These are phyloP conservation scores for Fonsecaea erecta DNA, from an alignment of 2,329 filamentous ascomycete genomes.

Conservation along the genomic window DNA sequence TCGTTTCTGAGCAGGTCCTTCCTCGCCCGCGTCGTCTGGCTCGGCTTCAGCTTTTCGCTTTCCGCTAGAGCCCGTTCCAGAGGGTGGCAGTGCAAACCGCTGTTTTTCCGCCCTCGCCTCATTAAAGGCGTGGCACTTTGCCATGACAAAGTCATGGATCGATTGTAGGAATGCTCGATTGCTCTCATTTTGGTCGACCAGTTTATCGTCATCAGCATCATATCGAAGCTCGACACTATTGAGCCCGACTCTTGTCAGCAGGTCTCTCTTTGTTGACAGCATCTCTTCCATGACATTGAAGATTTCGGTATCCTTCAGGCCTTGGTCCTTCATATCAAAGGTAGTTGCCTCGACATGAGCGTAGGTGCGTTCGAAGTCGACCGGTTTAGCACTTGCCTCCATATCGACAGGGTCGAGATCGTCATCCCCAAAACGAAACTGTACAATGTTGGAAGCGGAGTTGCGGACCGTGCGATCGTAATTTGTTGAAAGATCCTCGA, in stretches of 20 bases:
- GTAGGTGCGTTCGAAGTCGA: constrained; percentile 90
- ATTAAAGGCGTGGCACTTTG: constrained; percentile 65
- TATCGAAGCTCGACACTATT: constrained; percentile 68
- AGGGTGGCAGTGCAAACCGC: constrained; percentile 25
- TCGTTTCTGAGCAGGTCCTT: constrained; percentile 37
- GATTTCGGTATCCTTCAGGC: constrained; percentile 76
- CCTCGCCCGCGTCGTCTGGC: constrained; percentile 43
- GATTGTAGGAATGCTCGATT: constrained; percentile 79
- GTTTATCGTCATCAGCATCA: constrained; percentile 42
- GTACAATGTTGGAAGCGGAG: constrained; percentile 83
- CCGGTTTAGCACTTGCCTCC: constrained; percentile 90
- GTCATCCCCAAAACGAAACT: constrained; percentile 97
- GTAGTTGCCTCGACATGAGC: constrained; percentile 77
- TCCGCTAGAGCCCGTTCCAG: constrained; percentile 10
- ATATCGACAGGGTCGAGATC: constrained; percentile 96
- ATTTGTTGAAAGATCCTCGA: constrained; percentile 90
- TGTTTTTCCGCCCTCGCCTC: constrained; percentile 46
- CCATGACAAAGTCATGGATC: constrained; percentile 72
- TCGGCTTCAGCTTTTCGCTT: constrained; percentile 41
- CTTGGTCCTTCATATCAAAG: constrained; percentile 75
- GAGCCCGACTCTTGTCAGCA: constrained; percentile 67
- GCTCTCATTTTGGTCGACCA: constrained; percentile 77
- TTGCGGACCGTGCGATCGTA: constrained; percentile 96
- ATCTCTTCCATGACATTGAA: constrained; percentile 68
- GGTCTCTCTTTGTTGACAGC: constrained; percentile 69